Evolutionary conservation across 495 filamentous ascomycete genomes (phyloP), one percentile per base, ranked within the genome.

Genomic region (Stereocaulon alpinum): DNA sequence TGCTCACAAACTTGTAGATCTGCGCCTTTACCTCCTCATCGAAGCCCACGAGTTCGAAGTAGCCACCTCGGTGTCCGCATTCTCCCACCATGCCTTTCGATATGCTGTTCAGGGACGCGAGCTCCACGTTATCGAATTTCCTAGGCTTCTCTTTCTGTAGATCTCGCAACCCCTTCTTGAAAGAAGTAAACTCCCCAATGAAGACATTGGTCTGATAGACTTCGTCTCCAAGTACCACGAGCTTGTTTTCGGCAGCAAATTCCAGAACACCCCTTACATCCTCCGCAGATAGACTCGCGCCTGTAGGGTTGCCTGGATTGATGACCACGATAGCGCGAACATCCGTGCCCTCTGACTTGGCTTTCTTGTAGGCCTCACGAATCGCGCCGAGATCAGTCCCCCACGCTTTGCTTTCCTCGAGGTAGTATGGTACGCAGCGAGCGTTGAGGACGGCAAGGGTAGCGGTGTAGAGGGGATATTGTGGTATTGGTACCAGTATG

Each of bases 201-300:
- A 97, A 98, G 64, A 98, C 86, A 71, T 98, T 98, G 68, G 94
- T 97, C 74, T 98, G 93, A 81, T 98, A 98, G 9, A 98, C 93
- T 73, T 98, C 93, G 66, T 98, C 93, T 58, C 94, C 93, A 43
- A 98, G 76, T 43, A 96, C 76, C 15, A 97, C 91, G 17, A 98
- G 80, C 56, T 85, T 84, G 76, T 97, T 82, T 70, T 91, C 77
- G 11, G 86, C 85, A 30, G 94, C 93, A 52, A 96, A 83, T 24
- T 90, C 79, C 51, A 97, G 79, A 3, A 97, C 88, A 59, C 79
- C 74, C 65, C 82, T 81, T 70, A 98, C 86, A 66, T 95, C 91
- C 15, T 83, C 80, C 49, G 85, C 74, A 43, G 82, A 73, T 27
- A 98, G 80, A 59, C 85, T 90, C 51, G 89, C 90, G 61, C 93